Evolutionary conservation across 2,329 filamentous ascomycete species (phyloP).

Genomic region (Kalaharituber pfeilii): DNA sequence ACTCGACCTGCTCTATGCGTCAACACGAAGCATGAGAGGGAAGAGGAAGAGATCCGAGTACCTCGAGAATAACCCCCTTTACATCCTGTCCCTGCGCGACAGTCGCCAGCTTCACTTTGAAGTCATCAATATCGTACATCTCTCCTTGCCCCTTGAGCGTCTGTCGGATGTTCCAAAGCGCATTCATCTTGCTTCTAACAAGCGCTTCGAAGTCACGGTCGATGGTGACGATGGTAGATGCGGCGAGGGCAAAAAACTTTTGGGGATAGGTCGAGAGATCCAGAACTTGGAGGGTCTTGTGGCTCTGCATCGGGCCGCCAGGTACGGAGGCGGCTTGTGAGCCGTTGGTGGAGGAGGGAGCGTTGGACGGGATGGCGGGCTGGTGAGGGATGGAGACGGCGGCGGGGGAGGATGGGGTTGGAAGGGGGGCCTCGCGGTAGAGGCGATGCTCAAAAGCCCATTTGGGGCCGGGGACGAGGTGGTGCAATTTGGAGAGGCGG

Average conservation of each 20-base stretch:
- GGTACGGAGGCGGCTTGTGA: not conserved
- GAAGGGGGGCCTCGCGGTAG: constrained; percentile 17
- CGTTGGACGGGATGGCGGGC: not conserved
- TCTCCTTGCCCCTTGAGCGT: constrained; percentile 18
- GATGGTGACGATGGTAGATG: constrained; percentile 18
- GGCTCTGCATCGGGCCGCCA: not conserved
- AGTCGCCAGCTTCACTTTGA: constrained; percentile 19
- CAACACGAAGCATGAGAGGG: not conserved
- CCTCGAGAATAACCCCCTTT: constrained; percentile 21
- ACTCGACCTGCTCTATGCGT: constrained; percentile 14
- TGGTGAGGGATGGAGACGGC: constrained; percentile 4
- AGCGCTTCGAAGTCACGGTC: constrained; percentile 21
- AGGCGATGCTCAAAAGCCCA: constrained; percentile 22
- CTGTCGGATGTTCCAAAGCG: constrained; percentile 19
- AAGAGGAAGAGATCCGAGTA: constrained; percentile 1
- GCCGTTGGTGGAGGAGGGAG: not conserved
- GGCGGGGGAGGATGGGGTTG: constrained; percentile 2
- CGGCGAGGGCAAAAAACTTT: constrained; percentile 19
- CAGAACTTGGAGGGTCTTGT: constrained; percentile 22
- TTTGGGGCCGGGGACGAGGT: not conserved
- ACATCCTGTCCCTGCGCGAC: constrained; percentile 18
- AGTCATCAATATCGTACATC: constrained; percentile 21
- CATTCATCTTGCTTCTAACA: constrained; percentile 17
- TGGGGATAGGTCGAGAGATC: constrained; percentile 20
- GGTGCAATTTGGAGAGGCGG: not conserved